These are phyloP conservation scores for Annulohypoxylon nitens DNA, from an alignment of 495 filamentous ascomycete genomes.

Conservation along the genomic window DNA sequence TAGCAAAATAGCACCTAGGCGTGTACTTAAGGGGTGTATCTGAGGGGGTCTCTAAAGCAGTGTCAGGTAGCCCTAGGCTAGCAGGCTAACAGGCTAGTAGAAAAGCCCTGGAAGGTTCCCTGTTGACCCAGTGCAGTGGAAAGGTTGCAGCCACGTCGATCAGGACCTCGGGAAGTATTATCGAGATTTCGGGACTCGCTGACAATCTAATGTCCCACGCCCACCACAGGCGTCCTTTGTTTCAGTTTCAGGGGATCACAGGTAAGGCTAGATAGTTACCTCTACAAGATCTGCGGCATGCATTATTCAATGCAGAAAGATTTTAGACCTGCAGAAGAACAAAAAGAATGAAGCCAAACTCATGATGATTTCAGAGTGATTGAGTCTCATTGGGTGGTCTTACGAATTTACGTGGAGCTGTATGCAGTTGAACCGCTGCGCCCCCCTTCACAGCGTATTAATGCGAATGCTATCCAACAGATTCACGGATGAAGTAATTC, in stretches of 20 bases:
- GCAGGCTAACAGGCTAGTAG: not conserved
- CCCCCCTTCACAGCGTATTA: conserved; percentile 14
- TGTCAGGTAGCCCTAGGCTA: conserved; percentile 3
- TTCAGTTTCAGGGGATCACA: conserved; percentile 26
- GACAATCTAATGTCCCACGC: not conserved
- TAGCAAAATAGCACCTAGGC: not conserved
- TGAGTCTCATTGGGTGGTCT: conserved; percentile 34
- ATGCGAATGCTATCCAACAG: conserved; percentile 19
- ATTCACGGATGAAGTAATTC: conserved; percentile 4
- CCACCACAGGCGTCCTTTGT: not conserved
- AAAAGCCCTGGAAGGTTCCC: conserved; percentile 1
- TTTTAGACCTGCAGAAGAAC: conserved; percentile 17
- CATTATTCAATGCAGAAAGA: conserved; percentile 20
- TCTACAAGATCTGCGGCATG: conserved; percentile 25
- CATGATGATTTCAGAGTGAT: not conserved
- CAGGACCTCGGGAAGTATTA: conserved; percentile 30
- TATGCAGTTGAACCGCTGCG: conserved; percentile 6
- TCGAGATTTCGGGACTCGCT: conserved; percentile 36
- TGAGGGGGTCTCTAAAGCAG: no score
- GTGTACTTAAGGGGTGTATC: conserved; percentile 6
- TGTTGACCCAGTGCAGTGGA: conserved; percentile 40
- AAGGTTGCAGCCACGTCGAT: conserved; percentile 50
- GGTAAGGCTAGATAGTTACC: conserved; percentile 1
- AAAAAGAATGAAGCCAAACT: conserved; percentile 15
- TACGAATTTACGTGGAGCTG: conserved; percentile 28